Evolutionary conservation across 306 rosid species (phyloP).

Genomic region (Senna tora): DNA sequence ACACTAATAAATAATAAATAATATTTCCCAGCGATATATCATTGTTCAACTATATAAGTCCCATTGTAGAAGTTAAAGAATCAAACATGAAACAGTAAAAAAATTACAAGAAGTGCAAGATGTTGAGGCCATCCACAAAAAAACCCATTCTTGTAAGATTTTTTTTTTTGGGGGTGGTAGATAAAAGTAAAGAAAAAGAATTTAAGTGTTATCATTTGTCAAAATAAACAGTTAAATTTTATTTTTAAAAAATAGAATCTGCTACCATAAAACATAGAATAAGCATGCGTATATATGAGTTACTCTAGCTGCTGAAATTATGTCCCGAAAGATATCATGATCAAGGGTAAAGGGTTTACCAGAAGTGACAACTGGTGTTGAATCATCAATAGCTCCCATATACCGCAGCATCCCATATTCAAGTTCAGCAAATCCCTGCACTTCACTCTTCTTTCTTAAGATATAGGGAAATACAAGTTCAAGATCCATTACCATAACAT

Average conservation of each 20-base stretch:
- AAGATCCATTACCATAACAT: constrained; percentile 12
- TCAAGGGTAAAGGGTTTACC: constrained; percentile 47
- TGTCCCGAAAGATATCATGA: not conserved
- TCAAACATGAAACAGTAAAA: too few species aligned
- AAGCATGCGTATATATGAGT: constrained; percentile 13
- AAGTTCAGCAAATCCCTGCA: constrained; percentile 93
- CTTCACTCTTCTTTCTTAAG: constrained; percentile 23
- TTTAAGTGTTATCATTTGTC: not conserved
- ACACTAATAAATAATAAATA: too few species aligned
- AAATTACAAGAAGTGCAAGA: not conserved
- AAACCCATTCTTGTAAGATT: not conserved
- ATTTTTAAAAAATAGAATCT: constrained; percentile 5
- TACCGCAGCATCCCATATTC: constrained; percentile 88
- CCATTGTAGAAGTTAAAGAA: too few species aligned
- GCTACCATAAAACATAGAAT: constrained; percentile 21
- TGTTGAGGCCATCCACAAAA: not conserved
- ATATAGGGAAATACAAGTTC: constrained; percentile 30
- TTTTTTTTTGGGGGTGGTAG: too few species aligned
- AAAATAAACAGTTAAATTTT: not conserved
- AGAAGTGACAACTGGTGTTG: constrained; percentile 81
- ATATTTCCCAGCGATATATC: too few species aligned
- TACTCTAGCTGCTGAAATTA: not conserved
- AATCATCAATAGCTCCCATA: constrained; percentile 85
- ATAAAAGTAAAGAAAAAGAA: not conserved
- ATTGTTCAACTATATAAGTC: too few species aligned